Conservation (phyloP, 2,329 filamentous ascomycete species). For the Botrytis medusae region DNA sequence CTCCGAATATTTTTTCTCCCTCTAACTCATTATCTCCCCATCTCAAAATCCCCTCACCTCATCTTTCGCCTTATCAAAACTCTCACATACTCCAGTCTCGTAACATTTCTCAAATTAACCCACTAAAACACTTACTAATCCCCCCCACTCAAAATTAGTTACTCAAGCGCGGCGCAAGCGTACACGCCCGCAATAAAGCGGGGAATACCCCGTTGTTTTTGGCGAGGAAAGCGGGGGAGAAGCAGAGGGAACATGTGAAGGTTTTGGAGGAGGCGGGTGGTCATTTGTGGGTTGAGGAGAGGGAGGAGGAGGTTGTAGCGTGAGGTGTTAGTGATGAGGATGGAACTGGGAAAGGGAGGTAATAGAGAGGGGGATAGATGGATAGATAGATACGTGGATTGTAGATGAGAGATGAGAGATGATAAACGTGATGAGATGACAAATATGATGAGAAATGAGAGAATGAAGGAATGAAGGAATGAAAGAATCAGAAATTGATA, state of each 20-base stretch:
- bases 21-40: too few relatives aligned
- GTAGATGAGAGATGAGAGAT: background rate
- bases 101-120: fast-evolving
- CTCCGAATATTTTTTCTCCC: fast-evolving
- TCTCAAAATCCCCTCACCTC: background rate
- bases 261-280: constrained; percentile 60
- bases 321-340: background rate
- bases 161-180: constrained; percentile 61
- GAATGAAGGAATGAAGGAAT: too few relatives aligned
- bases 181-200: constrained; percentile 63
- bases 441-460: background rate
- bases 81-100: fast-evolving
- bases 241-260: constrained; percentile 47
- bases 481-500: background rate
- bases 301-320: background rate
- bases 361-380: background rate
- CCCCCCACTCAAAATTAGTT: background rate
- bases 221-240: constrained; percentile 57
- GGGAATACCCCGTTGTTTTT: constrained; percentile 67
- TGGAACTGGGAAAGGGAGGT: too few relatives aligned
- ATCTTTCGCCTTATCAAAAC: too few relatives aligned
- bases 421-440: background rate
- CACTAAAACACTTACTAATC: background rate
- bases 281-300: constrained; percentile 56
- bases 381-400: background rate